These are phyloP conservation scores for Cochlearia excelsa DNA, from an alignment of 345 rosid genomes.

Conservation along the genomic window DNA sequence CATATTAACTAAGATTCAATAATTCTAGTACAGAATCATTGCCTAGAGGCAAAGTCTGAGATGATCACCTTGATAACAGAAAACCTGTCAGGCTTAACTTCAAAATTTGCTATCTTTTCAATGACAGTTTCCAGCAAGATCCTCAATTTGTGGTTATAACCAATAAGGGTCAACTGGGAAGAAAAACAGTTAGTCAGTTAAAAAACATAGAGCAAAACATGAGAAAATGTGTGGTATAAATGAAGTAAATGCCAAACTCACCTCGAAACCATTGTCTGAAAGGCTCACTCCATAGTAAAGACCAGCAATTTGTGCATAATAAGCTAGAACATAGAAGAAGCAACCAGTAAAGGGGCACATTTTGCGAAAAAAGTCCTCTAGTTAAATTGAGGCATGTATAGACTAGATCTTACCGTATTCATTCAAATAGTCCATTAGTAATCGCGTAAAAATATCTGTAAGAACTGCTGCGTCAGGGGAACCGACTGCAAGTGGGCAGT, in stretches of 20 bases:
- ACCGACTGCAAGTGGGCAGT: slow-evolving; percentile 65
- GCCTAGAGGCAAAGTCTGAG: not conserved
- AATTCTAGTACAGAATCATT: not conserved
- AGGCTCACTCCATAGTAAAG: slow-evolving; percentile 55
- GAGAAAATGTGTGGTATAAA: slow-evolving; percentile 1
- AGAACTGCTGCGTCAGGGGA: slow-evolving; percentile 84
- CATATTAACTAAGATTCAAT: slow-evolving; percentile 14
- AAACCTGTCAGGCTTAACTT: slow-evolving; percentile 80
- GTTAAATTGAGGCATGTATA: slow-evolving; percentile 2
- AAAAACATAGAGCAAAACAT: not conserved
- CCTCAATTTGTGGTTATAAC: slow-evolving; percentile 88
- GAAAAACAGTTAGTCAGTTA: slow-evolving; percentile 10
- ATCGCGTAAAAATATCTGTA: slow-evolving; percentile 59
- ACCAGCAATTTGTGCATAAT: slow-evolving; percentile 92
- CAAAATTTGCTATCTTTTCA: slow-evolving; percentile 63
- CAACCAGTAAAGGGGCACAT: slow-evolving; percentile 1
- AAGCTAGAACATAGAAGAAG: slow-evolving; percentile 54
- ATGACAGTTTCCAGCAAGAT: slow-evolving; percentile 68
- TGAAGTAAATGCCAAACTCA: slow-evolving; percentile 25
- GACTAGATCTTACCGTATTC: slow-evolving; percentile 67
- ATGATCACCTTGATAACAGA: slow-evolving; percentile 74
- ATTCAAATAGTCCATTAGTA: slow-evolving; percentile 88
- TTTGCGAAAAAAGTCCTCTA: not conserved
- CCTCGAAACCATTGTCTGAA: slow-evolving; percentile 73
- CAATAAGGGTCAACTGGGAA: slow-evolving; percentile 63